phyloP scores from a whole-genome alignment of 345 rosid genomes.

The Xanthoceras sorbifolium region DNA sequence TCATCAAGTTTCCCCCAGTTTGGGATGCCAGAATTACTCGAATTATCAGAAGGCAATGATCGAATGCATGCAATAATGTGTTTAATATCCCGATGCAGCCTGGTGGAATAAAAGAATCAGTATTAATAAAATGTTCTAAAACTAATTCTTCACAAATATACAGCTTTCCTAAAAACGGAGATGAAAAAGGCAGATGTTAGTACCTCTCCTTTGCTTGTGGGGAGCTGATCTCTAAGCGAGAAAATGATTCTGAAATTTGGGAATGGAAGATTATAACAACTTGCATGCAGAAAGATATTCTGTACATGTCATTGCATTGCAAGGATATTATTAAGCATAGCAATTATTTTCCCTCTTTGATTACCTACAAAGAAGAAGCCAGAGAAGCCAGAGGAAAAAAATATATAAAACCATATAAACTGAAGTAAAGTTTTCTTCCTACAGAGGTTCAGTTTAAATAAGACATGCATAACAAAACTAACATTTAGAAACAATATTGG shows the following conservation, averaged over 20 bases:
- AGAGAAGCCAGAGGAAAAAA: neutral
- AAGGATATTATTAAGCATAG: neutral
- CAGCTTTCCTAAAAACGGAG: neutral
- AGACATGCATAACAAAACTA: neutral
- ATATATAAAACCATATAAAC: too few species aligned
- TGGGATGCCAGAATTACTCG: slow-evolving; percentile 44
- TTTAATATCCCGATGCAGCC: slow-evolving; percentile 66
- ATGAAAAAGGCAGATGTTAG: neutral
- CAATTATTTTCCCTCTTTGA: neutral
- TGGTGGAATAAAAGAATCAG: slow-evolving; percentile 26
- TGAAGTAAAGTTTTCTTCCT: neutral
- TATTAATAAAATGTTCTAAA: neutral
- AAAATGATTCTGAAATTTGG: slow-evolving; percentile 78
- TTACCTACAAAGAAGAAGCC: neutral
- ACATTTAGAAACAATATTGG: neutral
- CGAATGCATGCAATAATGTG: slow-evolving; percentile 91
- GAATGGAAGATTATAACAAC: slow-evolving; percentile 83
- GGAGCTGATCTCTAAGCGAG: slow-evolving; percentile 66
- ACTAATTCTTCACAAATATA: neutral
- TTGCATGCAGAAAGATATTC: slow-evolving; percentile 54
- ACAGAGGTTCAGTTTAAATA: neutral
- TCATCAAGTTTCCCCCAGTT: slow-evolving; percentile 93
- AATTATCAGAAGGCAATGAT: slow-evolving; percentile 75
- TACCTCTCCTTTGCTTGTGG: slow-evolving; percentile 90
- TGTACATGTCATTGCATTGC: slow-evolving; percentile 7